These are phyloP conservation scores for Monilinia laxa DNA, from an alignment of 2,329 filamentous ascomycete genomes.

Conservation along the genomic window DNA sequence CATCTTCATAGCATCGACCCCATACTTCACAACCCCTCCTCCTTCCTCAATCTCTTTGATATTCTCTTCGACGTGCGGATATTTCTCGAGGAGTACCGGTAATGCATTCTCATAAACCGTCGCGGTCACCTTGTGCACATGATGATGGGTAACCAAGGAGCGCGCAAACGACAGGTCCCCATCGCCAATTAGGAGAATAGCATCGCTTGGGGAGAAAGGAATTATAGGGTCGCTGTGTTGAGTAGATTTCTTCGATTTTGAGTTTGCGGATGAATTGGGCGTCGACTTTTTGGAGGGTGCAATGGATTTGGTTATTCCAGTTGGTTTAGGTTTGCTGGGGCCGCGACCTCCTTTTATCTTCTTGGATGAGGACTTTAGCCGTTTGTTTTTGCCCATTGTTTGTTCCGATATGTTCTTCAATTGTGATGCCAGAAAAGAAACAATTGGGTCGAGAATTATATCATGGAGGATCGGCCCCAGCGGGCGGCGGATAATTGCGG, in stretches of 20 bases:
- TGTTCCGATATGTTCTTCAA: background rate
- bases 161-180: slow-evolving; percentile 78
- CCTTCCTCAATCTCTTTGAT: slow-evolving; percentile 53
- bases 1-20: slow-evolving; percentile 67
- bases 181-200: slow-evolving; percentile 76
- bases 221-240: slow-evolving; percentile 53
- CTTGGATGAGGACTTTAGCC: slow-evolving; percentile 8
- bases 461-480: background rate
- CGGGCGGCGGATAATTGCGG: background rate
- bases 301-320: background rate
- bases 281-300: background rate
- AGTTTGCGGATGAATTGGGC: background rate
- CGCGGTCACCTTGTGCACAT: slow-evolving; percentile 64
- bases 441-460: slow-evolving; percentile 2
- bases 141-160: slow-evolving; percentile 64
- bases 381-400: slow-evolving; percentile 12
- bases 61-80: slow-evolving; percentile 66
- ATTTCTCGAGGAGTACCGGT: slow-evolving; percentile 65
- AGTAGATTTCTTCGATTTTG: slow-evolving; percentile 5
- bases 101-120: slow-evolving; percentile 61
- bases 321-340: background rate
- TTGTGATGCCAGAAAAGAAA: background rate
- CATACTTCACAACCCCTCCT: slow-evolving; percentile 53
- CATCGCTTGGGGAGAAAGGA: slow-evolving; percentile 64
- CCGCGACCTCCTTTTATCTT: slow-evolving; percentile 11